Evolutionary conservation across 176 grass and related monocot genomes (phyloP).

Genomic region (Otatea glauca): DNA sequence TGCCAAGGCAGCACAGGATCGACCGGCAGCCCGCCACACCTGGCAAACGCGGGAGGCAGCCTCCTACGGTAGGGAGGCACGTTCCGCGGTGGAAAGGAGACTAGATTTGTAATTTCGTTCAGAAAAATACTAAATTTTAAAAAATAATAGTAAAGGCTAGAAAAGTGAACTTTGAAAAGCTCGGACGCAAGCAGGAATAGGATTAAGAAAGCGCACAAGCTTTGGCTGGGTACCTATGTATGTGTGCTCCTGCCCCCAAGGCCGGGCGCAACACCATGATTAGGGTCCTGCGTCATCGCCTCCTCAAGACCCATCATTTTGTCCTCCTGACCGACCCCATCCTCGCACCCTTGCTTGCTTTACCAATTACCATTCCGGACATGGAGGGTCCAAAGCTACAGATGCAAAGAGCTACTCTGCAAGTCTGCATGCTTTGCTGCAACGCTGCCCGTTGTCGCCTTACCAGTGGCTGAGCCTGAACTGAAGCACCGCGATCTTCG

Average conservation of each 20-base stretch:
- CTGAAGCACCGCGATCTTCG: not conserved
- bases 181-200: not conserved
- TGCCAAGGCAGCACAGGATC: too few species aligned
- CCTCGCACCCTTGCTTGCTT: slow-evolving; percentile 3
- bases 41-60: too few species aligned
- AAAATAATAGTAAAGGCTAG: too few species aligned
- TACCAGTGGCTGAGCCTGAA: slow-evolving; percentile 14
- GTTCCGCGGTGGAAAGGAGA: too few species aligned
- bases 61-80: too few species aligned
- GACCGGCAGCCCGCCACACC: too few species aligned
- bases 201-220: slow-evolving; percentile 39
- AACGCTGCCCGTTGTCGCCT: slow-evolving; percentile 10
- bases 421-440: not conserved
- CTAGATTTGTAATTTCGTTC: too few species aligned
- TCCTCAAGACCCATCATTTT: slow-evolving; percentile 60
- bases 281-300: slow-evolving; percentile 51
- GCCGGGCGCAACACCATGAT: slow-evolving; percentile 60
- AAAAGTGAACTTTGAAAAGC: not conserved
- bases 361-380: slow-evolving; percentile 19
- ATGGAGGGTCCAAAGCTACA: slow-evolving; percentile 19
- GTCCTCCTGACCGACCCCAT: slow-evolving; percentile 47
- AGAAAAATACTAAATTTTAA: too few species aligned
- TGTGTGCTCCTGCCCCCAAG: slow-evolving; percentile 18
- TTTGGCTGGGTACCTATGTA: slow-evolving; percentile 54
- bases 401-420: not conserved